phyloP scores from a whole-genome alignment of 345 rosid genomes.

The Diplotaxis tenuifolia region DNA sequence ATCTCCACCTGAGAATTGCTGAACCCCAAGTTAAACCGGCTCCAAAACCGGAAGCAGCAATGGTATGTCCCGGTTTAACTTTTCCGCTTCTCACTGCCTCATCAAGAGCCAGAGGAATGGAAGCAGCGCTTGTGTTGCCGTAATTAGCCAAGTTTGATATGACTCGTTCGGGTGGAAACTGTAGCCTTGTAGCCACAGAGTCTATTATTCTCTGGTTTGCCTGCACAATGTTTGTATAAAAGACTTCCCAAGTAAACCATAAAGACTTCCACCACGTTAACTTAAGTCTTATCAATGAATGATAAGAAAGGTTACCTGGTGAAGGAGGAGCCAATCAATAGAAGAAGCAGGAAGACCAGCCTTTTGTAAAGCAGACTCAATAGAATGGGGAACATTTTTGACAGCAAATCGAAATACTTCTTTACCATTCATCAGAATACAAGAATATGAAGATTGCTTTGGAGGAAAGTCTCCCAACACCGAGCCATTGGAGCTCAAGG shows the following conservation, averaged over 20 bases:
- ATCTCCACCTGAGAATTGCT: slow-evolving; percentile 82
- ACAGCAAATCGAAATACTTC: slow-evolving; percentile 94
- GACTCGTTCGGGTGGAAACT: slow-evolving; percentile 74
- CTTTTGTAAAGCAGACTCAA: slow-evolving; percentile 69
- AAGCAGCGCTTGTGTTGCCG: slow-evolving; percentile 92
- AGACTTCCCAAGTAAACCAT: no score
- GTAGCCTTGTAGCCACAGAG: slow-evolving; percentile 75
- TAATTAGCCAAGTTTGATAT: slow-evolving; percentile 84
- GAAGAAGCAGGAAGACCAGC: slow-evolving; percentile 70
- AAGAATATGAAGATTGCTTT: slow-evolving; percentile 50
- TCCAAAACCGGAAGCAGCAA: slow-evolving; percentile 86
- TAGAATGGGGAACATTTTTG: slow-evolving; percentile 75
- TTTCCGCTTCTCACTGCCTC: slow-evolving; percentile 87
- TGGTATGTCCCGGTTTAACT: slow-evolving; percentile 73
- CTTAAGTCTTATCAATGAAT: no score
- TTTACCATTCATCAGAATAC: slow-evolving; percentile 83
- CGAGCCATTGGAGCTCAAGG: slow-evolving; percentile 63
- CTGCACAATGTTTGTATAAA: slow-evolving; percentile 41
- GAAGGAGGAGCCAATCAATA: slow-evolving; percentile 93
- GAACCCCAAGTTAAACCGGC: slow-evolving; percentile 98
- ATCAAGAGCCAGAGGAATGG: slow-evolving; percentile 90
- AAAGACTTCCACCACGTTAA: no score
- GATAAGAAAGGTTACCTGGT: slow-evolving; percentile 55
- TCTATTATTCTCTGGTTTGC: slow-evolving; percentile 97
- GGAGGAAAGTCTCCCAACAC: slow-evolving; percentile 60